Evolutionary conservation across 2,329 filamentous ascomycete genomes (phyloP), one percentile per base, ranked within the genome.

Genomic region (Trematosphaeria pertusa): DNA sequence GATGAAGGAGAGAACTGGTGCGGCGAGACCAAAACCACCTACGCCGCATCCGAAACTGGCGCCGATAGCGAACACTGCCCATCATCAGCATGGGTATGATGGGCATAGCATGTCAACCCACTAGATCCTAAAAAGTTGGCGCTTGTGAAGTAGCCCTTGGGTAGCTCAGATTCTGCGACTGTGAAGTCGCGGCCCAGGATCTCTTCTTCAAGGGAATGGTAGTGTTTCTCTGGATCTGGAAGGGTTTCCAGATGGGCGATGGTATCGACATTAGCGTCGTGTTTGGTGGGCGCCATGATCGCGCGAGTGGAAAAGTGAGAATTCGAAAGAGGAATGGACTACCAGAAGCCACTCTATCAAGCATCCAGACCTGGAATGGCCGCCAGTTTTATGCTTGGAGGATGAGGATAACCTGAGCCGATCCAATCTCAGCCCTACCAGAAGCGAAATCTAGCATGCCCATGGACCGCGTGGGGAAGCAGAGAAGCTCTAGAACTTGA

Each of bases 31-130:
- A 37, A 61, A 61, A 15, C 56, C 56, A 26, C 38, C 54, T 24
- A 59, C 56, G 20, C 50, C 56, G 30, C 43, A 51, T 10, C 46
- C 46, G 21, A 61, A 54, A 33, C 44, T 49, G 9, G 43, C 34
- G 5, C 56, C 53, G 32, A 59, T 59, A 10, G 58, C 56, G 33
- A 56, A 55, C 53, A 61, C 56, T 43, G 50, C 17, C 3, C 11
- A 21, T 33, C 31, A 33, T 33, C 6, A 33, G 31, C 9, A 46
- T 3, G 32, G 18, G 7, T 43, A 21, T 14, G 34, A 30, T 3
- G 33, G 33, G 19, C 36, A 37, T n/a, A 39, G 19, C n/a, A 37
- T 32, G 7, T n/a, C 10, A 37, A 28, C 34, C 18, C 31, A 45
- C 48, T 48, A 19, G 43, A 38, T 8, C 55, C 55, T 24, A 61